These are phyloP conservation scores for Colletotrichum australisinense DNA, from an alignment of 2,329 filamentous ascomycete genomes.

Conservation along the genomic window DNA sequence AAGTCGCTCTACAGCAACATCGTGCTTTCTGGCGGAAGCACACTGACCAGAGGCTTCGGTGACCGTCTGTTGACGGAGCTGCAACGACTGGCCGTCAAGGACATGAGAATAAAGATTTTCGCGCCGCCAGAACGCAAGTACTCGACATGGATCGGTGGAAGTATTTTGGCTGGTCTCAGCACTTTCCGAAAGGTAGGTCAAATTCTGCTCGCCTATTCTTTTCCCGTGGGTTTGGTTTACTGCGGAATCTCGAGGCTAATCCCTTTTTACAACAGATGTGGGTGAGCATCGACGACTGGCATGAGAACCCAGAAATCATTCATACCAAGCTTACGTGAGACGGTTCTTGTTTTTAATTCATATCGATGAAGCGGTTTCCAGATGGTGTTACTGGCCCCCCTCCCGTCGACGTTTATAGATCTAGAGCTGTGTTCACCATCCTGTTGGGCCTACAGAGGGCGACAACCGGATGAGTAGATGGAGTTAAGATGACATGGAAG, in stretches of 20 bases:
- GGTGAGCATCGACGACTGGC: slow-evolving; percentile 99
- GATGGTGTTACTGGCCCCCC: background rate
- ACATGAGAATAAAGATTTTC: slow-evolving; percentile 99
- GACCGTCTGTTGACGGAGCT: slow-evolving; percentile 93
- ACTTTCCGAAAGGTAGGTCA: slow-evolving; percentile 90
- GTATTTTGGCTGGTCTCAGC: slow-evolving; percentile 94
- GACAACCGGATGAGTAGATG: background rate
- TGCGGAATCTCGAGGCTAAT: background rate
- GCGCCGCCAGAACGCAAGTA: slow-evolving; percentile 98
- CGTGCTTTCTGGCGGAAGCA: slow-evolving; percentile 95
- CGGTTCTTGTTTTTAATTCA: slow-evolving; percentile 8
- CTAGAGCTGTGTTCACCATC: background rate
- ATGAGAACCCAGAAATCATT: slow-evolving; percentile 99
- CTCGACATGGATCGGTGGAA: slow-evolving; percentile 98
- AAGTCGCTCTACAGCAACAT: slow-evolving; percentile 97
- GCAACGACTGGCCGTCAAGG: slow-evolving; percentile 93
- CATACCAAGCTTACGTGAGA: slow-evolving; percentile 93
- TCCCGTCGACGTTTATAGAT: slow-evolving; percentile 1
- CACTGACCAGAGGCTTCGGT: slow-evolving; percentile 95
- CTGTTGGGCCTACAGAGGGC: background rate
- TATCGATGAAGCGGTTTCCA: slow-evolving; percentile 4
- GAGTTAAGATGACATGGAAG: background rate
- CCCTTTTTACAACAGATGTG: slow-evolving; percentile 82
- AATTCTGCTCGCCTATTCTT: background rate
- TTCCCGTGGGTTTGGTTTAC: background rate